A percentile compares a stretch with the other conserved stretches of the same genome.
Conservation (phyloP, 1,284 basidiomycete species). For the Moniliophthora roreri region DNA sequence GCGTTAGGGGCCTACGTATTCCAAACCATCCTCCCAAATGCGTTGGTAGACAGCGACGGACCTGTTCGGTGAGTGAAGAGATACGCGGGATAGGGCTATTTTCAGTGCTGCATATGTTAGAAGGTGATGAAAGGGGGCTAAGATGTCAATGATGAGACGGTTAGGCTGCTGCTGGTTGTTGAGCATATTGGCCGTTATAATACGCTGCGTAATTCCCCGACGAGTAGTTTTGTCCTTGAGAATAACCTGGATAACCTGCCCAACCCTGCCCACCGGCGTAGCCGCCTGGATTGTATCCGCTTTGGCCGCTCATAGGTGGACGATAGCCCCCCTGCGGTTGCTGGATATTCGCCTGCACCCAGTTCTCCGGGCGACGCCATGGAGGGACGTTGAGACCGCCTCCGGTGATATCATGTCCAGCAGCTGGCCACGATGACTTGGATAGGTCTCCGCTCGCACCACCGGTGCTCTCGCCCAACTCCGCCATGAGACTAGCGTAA, state of each 20-base stretch:
- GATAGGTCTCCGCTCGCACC: conserved; percentile 53
- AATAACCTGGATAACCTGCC: conserved; percentile 40
- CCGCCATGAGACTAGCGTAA: conserved; percentile 96
- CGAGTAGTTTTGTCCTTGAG: conserved; percentile 46
- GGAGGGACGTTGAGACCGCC: conserved; percentile 81
- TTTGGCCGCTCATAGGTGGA: conserved; percentile 48
- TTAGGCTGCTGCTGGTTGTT: conserved; percentile 40
- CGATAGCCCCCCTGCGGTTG: conserved; percentile 52
- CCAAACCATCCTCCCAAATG: too few species aligned
- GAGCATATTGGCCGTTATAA: conserved; percentile 79
- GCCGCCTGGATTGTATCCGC: conserved; percentile 32
- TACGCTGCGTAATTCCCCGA: conserved; percentile 78
- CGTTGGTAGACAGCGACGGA: too few species aligned
- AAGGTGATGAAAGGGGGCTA: neutral
- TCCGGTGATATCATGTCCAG: conserved; percentile 72
- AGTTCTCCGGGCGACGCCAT: conserved; percentile 84
- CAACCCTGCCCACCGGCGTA: conserved; percentile 40
- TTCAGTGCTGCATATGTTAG: neutral
- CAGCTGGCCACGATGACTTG: conserved; percentile 59
- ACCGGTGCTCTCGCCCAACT: conserved; percentile 86
- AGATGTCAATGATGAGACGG: neutral
- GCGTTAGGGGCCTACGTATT: too few species aligned
- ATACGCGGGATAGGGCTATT: too few species aligned
- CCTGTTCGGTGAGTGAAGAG: too few species aligned
- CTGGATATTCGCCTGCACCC: conserved; percentile 54